phyloP scores from a whole-genome alignment of 306 rosid genomes.

The Macrotyloma uniflorum region DNA sequence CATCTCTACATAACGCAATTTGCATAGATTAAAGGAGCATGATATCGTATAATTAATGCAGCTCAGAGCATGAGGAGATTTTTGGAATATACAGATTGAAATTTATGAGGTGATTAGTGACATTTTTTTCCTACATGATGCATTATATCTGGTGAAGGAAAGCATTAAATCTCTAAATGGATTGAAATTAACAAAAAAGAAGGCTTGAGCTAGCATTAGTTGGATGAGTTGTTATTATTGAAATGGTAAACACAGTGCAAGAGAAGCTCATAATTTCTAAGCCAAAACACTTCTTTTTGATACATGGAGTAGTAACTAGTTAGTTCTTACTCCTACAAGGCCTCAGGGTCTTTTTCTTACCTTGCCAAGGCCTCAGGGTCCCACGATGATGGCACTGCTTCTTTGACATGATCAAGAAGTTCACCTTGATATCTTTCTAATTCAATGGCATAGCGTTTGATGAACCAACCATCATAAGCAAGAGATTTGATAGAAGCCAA shows the following conservation, averaged over 20 bases:
- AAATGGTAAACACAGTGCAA: neutral
- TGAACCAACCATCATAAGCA: constrained; percentile 87
- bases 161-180: neutral
- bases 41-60: neutral
- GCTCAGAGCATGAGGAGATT: neutral
- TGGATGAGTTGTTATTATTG: neutral
- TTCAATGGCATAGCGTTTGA: constrained; percentile 76
- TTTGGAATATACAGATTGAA: neutral
- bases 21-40: neutral
- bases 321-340: neutral
- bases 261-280: constrained; percentile 1
- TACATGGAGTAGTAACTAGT: neutral
- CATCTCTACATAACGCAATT: neutral
- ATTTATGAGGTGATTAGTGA: neutral
- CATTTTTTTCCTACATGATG: neutral
- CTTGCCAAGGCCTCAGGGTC: constrained; percentile 74
- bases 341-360: constrained; percentile 45
- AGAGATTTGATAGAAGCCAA: constrained; percentile 73
- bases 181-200: neutral
- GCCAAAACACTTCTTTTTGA: neutral
- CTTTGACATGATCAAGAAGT: constrained; percentile 63
- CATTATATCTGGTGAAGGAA: neutral
- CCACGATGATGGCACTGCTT: constrained; percentile 85
- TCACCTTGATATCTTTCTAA: constrained; percentile 69
- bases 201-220: neutral